Evolutionary conservation across 1,139 yeast genomes (phyloP).

Genomic region (Trichomonascaceae sp.): DNA sequence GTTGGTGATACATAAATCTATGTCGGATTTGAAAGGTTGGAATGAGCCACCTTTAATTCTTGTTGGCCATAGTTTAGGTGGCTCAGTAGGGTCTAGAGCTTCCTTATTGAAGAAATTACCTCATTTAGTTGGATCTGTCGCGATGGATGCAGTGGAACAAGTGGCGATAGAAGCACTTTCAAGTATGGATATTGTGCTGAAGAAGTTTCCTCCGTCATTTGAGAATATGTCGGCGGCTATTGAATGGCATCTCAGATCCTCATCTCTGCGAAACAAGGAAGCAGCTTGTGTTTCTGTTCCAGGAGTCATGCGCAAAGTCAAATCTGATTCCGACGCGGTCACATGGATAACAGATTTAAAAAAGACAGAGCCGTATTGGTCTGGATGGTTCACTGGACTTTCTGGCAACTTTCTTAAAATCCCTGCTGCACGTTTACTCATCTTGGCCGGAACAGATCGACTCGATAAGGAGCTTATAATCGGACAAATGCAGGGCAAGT

Average conservation of each 20-base stretch:
- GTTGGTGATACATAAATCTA: constrained; percentile 39
- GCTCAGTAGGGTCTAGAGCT: constrained; percentile 64
- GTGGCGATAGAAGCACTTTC: constrained; percentile 68
- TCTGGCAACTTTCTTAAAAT: constrained; percentile 54
- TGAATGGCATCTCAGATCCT: constrained; percentile 68
- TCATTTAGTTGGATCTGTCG: constrained; percentile 51
- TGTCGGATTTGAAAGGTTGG: constrained; percentile 30
- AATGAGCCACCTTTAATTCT: constrained; percentile 42
- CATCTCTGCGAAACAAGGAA: constrained; percentile 45
- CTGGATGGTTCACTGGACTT: constrained; percentile 70
- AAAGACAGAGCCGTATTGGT: constrained; percentile 66
- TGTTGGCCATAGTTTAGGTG: constrained; percentile 92
- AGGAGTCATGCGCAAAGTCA: constrained; percentile 27
- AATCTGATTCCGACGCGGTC: constrained; percentile 5
- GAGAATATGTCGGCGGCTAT: constrained; percentile 51
- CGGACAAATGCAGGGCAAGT: constrained; percentile 94
- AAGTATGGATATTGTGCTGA: constrained; percentile 60
- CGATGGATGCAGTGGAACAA: constrained; percentile 92
- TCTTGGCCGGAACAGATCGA: constrained; percentile 87
- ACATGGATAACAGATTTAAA: constrained; percentile 62
- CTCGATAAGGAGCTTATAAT: constrained; percentile 78
- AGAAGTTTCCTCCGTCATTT: constrained; percentile 57
- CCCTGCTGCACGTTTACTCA: constrained; percentile 60
- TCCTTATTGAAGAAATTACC: constrained; percentile 25
- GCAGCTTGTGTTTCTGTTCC: constrained; percentile 81